A percentile compares a stretch with the other conserved stretches of the same genome.
These are phyloP conservation scores for Aspergillus novofumigatus DNA, from an alignment of 2,329 filamentous ascomycete genomes.

Conservation along the genomic window DNA sequence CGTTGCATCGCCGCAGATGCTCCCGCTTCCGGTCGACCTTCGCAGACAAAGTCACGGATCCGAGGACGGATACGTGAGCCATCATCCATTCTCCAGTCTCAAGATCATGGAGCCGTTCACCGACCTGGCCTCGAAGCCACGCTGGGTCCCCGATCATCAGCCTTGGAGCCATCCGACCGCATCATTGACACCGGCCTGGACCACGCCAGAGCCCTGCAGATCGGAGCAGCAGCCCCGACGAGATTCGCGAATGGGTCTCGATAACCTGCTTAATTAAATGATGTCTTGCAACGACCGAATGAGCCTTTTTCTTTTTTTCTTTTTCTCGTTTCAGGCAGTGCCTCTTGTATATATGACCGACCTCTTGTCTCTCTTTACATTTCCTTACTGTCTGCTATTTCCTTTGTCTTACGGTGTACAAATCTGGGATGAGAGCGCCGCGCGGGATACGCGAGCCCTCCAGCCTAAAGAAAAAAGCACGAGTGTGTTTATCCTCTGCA, in stretches of 20 bases:
- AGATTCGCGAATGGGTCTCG: constrained; percentile 39
- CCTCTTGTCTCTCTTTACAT: not conserved
- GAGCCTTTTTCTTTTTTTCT: constrained; percentile 15
- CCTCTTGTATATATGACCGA: not conserved
- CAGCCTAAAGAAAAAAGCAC: not conserved
- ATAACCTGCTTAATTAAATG: constrained; percentile 35
- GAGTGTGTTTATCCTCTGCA: not conserved
- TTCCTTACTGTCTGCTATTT: not conserved
- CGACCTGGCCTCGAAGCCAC: constrained; percentile 23
- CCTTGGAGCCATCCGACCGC: constrained; percentile 27
- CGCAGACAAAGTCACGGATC: constrained; percentile 28
- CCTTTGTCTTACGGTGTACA: not conserved
- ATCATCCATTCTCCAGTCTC: constrained; percentile 14
- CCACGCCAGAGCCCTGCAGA: constrained; percentile 12
- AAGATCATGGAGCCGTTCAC: constrained; percentile 21
- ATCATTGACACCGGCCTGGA: constrained; percentile 23
- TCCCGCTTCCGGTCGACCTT: constrained; percentile 36
- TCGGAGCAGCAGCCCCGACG: constrained; percentile 22
- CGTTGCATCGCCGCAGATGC: constrained; percentile 38
- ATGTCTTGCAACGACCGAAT: constrained; percentile 19
- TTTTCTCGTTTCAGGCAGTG: constrained; percentile 8
- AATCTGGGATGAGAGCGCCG: not conserved
- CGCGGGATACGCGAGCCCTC: not conserved
- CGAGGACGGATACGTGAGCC: constrained; percentile 22
- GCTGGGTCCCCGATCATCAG: constrained; percentile 26